Conservation (phyloP, 345 rosid species). For the Heritiera fomes region DNA sequence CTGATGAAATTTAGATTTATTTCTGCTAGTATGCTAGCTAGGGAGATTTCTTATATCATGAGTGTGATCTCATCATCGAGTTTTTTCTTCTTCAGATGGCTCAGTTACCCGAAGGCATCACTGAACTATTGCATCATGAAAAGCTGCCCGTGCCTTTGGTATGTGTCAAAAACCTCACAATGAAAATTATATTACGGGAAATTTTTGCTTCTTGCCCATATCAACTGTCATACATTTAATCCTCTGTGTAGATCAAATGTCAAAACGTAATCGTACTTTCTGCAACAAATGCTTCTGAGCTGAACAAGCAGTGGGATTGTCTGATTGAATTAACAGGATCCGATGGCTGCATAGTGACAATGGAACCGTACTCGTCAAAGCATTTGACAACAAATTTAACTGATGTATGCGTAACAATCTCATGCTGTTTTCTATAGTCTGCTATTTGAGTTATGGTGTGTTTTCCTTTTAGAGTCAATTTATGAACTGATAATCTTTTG, state of each 20-base stretch:
- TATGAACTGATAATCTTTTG: not conserved
- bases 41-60: no score
- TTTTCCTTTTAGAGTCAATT: slow-evolving; percentile 1
- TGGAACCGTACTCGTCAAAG: slow-evolving; percentile 58
- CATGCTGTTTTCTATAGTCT: not conserved
- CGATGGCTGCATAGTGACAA: slow-evolving; percentile 45
- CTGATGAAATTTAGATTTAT: slow-evolving; percentile 1
- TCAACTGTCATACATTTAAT: not conserved
- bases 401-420: slow-evolving; percentile 51
- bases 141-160: slow-evolving; percentile 88
- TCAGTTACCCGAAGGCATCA: slow-evolving; percentile 90
- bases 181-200: not conserved
- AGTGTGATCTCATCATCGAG: no score
- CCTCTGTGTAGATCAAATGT: slow-evolving; percentile 69
- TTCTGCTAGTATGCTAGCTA: not conserved
- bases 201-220: not conserved
- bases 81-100: slow-evolving; percentile 60
- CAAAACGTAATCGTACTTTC: slow-evolving; percentile 72
- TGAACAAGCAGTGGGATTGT: slow-evolving; percentile 84
- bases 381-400: slow-evolving; percentile 51
- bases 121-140: slow-evolving; percentile 88
- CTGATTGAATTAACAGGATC: slow-evolving; percentile 57
- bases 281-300: slow-evolving; percentile 73
- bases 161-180: slow-evolving; percentile 31
- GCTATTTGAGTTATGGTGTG: not conserved